Evolutionary conservation across 176 grass and related monocot species (phyloP), one percentile per base, ranked within the genome.

Genomic region (Cenchrus purpureus): DNA sequence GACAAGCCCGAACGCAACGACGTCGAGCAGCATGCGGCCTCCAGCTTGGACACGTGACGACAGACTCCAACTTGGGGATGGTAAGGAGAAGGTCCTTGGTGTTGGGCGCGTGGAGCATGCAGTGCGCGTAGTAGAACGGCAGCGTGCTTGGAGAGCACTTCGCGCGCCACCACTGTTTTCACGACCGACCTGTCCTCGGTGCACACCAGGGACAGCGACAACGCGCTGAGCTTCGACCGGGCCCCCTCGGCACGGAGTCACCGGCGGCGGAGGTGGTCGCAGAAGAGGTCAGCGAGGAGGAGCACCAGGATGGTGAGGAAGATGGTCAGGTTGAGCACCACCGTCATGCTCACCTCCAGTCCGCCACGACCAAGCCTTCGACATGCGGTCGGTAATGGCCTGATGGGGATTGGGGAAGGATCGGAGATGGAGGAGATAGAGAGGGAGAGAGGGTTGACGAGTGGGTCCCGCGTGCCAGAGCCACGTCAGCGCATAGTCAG

Each of bases 81-180:
- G 89, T 54, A 70, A 87, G 81, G 54, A 91, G 85, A 45, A 91
- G 80, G 68, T 91, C 85, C 81, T 87, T 91, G 85, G 76, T 48
- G 76, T 61, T 56, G 70, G 85, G 45, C 62, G 85, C 81, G 53
- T 79, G 56, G 80, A 91, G 74, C n/a, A 91, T 76, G 89, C 81
- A 85, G 44, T 91, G 89, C 76, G 81, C 76, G 81, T 91, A 91
- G 76, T 91, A 91, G 81, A 87, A 91, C 12, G 89, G 85, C 70
- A 81, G 76, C 53, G 89, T 87, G 85, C 76, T 31, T 25, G 15
- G 81, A n/a, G 53, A 91, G 85, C 68, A 80, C 89, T 68, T 74
- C 84, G 59, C 20, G 83, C 17, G 58, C 44, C 4, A 46, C 19
- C 6, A 65, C 1, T 6, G 77, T 77, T 0, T 75, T 84, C 8